These are phyloP conservation scores for Chamaecrista fasciculata DNA, from an alignment of 306 rosid genomes.

Conservation along the genomic window DNA sequence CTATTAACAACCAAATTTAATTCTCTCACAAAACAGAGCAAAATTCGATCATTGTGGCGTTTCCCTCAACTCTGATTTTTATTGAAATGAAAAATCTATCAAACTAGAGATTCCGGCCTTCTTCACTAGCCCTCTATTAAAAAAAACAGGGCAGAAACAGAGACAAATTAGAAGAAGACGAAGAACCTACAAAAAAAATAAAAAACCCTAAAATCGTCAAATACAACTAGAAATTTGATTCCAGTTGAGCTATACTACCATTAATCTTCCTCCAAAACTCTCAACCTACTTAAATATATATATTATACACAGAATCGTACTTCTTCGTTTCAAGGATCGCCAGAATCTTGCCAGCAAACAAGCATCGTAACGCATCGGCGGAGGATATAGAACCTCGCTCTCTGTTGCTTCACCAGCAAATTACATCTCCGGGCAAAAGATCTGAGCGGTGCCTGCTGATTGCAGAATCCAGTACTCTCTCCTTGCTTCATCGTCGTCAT, in stretches of 20 bases:
- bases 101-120: not conserved
- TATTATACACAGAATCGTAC: not conserved
- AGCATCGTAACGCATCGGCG: constrained; percentile 76
- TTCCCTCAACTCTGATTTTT: no score
- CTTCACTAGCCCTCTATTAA: not conserved
- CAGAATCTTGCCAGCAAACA: constrained; percentile 62
- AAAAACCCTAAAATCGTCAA: not conserved
- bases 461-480: constrained; percentile 15
- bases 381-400: constrained; percentile 72
- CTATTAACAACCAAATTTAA: no score
- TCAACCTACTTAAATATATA: not conserved
- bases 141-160: not conserved
- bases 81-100: not conserved
- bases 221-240: not conserved
- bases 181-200: not conserved
- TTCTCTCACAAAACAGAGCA: no score
- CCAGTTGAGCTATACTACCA: not conserved
- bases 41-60: no score
- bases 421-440: constrained; percentile 60
- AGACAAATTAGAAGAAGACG: not conserved
- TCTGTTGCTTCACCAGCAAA: constrained; percentile 58
- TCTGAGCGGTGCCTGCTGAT: constrained; percentile 24
- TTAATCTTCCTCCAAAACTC: not conserved
- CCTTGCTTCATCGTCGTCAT: constrained; percentile 19
- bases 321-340: constrained; percentile 33